Percentiles rank a stretch among this genome's conserved stretches.
These are phyloP conservation scores for Microbotryum saponariae DNA, from an alignment of 1,284 basidiomycete genomes.

Conservation along the genomic window DNA sequence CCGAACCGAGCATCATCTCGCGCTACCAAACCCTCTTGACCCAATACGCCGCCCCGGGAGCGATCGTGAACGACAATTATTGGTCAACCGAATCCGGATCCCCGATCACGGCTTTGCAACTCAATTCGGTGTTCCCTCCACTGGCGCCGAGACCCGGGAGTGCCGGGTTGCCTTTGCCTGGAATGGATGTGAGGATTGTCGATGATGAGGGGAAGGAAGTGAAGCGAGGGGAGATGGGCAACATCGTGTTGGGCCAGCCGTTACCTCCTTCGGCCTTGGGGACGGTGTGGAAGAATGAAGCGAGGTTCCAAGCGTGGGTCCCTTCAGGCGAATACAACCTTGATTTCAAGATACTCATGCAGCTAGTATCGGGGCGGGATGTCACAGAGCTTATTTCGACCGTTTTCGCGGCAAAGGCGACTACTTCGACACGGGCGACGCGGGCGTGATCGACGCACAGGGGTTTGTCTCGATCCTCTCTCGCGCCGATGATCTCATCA, in stretches of 20 bases:
- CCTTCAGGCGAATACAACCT: too few relatives aligned
- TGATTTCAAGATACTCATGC: background rate
- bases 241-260: conserved; percentile 35
- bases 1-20: conserved; percentile 36
- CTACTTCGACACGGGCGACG: conserved; percentile 39
- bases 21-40: conserved; percentile 31
- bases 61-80: conserved; percentile 38
- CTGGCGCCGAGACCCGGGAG: conserved; percentile 33
- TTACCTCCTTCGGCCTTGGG: conserved; percentile 35
- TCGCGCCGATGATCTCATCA: conserved; percentile 34
- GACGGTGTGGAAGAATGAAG: conserved; percentile 37
- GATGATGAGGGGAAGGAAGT: conserved; percentile 36
- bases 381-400: conserved; percentile 30
- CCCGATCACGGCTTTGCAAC: conserved; percentile 36
- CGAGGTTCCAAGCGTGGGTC: conserved; percentile 29
- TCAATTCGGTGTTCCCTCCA: conserved; percentile 30
- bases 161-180: conserved; percentile 37
- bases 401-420: conserved; percentile 37
- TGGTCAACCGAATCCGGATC: conserved; percentile 37
- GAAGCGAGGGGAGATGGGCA: conserved; percentile 36
- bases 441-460: conserved; percentile 35
- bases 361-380: too few relatives aligned
- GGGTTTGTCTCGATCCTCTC: conserved; percentile 38
- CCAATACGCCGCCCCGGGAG: conserved; percentile 35
- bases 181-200: conserved; percentile 39